phyloP scores from a whole-genome alignment of 306 rosid genomes.

The Rubus parviflorus region DNA sequence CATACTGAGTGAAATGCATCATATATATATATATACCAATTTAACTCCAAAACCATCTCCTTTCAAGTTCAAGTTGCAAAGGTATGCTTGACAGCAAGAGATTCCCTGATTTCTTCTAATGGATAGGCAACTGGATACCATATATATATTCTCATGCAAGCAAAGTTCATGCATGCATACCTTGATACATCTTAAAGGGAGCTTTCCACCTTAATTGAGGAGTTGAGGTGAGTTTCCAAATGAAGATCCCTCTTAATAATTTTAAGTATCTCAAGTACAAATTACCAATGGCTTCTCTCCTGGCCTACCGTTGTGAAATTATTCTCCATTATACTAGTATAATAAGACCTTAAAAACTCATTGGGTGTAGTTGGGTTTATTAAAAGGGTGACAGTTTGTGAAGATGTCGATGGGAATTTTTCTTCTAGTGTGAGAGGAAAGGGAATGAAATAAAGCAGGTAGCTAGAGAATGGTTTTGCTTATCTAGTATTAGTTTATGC shows the following conservation, averaged over 20 bases:
- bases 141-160: neutral
- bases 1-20: neutral
- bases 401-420: slow-evolving; percentile 18
- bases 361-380: slow-evolving; percentile 18
- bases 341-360: slow-evolving; percentile 25
- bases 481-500: slow-evolving; percentile 44
- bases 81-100: neutral
- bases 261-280: slow-evolving; percentile 21
- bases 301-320: slow-evolving; percentile 30
- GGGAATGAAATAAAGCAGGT: slow-evolving; percentile 32
- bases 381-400: slow-evolving; percentile 7
- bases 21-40: too few relatives aligned
- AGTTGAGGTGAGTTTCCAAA: slow-evolving; percentile 26
- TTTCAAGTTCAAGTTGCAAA: neutral
- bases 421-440: slow-evolving; percentile 23
- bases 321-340: slow-evolving; percentile 45
- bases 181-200: slow-evolving; percentile 14
- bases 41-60: too few relatives aligned
- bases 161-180: slow-evolving; percentile 4
- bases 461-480: slow-evolving; percentile 30
- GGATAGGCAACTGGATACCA: slow-evolving; percentile 14
- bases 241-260: slow-evolving; percentile 20
- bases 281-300: slow-evolving; percentile 10
- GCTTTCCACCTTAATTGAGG: slow-evolving; percentile 12
- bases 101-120: slow-evolving; percentile 6